These are phyloP conservation scores for Xerocomellus intermedius DNA, from an alignment of 768 basidiomycete genomes.

Conservation along the genomic window DNA sequence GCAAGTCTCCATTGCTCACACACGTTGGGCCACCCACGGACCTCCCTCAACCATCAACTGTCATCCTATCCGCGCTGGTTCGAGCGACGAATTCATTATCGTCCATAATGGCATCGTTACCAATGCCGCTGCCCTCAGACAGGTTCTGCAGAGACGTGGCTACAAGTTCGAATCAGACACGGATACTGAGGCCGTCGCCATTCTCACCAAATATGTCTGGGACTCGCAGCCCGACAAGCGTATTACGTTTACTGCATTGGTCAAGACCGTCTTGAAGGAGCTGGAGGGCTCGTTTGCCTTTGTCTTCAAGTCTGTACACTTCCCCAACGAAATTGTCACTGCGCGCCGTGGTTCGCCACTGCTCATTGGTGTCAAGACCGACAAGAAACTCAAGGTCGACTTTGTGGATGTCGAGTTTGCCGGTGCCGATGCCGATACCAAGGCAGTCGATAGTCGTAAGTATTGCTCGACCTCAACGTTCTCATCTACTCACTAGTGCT, in stretches of 20 bases:
- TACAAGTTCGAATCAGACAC: slow-evolving; percentile 94
- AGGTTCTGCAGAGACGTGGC: slow-evolving; percentile 93
- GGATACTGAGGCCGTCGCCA: slow-evolving; percentile 96
- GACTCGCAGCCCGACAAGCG: slow-evolving; percentile 88
- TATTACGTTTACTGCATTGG: slow-evolving; percentile 82
- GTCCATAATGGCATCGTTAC: slow-evolving; percentile 99
- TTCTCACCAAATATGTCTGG: slow-evolving; percentile 94
- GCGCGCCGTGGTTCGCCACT: slow-evolving; percentile 97
- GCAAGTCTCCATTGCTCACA: slow-evolving; percentile 97
- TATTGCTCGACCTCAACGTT: neutral
- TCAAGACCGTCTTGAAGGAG: slow-evolving; percentile 96
- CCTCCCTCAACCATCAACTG: slow-evolving; percentile 86
- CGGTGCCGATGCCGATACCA: slow-evolving; percentile 60
- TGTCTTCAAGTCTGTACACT: slow-evolving; percentile 96
- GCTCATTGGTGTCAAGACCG: slow-evolving; percentile 97
- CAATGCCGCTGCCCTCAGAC: slow-evolving; percentile 83
- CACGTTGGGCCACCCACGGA: slow-evolving; percentile 99
- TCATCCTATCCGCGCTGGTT: slow-evolving; percentile 89
- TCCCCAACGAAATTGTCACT: slow-evolving; percentile 93
- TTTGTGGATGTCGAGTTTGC: slow-evolving; percentile 98
- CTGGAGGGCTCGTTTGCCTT: slow-evolving; percentile 99
- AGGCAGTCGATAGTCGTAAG: slow-evolving; percentile 44
- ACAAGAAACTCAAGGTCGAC: slow-evolving; percentile 99
- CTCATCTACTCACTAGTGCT: slow-evolving; percentile 1
- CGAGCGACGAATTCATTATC: slow-evolving; percentile 78